Evolutionary conservation across 108 stramenopile species (phyloP).

Genomic region (Nitzschia sp.): DNA sequence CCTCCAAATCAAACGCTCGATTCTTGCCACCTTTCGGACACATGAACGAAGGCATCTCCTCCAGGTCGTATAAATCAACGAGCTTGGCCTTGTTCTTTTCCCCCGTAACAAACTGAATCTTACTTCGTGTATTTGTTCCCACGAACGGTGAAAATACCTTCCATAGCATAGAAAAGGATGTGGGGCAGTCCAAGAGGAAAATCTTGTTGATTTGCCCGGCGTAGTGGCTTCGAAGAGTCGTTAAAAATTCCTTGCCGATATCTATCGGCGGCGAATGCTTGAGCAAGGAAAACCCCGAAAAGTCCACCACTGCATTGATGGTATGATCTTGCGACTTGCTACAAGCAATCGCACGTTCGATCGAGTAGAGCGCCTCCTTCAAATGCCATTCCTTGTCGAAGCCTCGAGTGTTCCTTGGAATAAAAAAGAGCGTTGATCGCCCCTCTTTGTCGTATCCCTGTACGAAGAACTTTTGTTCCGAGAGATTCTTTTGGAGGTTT

Average conservation of each 20-base stretch:
- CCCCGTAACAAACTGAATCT: slow-evolving; percentile 32
- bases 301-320: slow-evolving; percentile 50
- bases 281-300: slow-evolving; percentile 31
- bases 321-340: slow-evolving; percentile 18
- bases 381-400: slow-evolving; percentile 37
- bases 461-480: slow-evolving; percentile 33
- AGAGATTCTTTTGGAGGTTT: slow-evolving; percentile 14
- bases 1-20: slow-evolving; percentile 24
- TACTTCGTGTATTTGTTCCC: slow-evolving; percentile 28
- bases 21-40: slow-evolving; percentile 31
- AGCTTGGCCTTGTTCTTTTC: slow-evolving; percentile 4
- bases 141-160: slow-evolving; percentile 37
- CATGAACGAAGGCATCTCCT: slow-evolving; percentile 37
- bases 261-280: slow-evolving; percentile 35
- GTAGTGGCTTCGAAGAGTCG: slow-evolving; percentile 36
- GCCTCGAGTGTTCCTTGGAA: slow-evolving; percentile 29
- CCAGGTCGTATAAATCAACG: slow-evolving; percentile 19
- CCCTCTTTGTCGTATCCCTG: slow-evolving; percentile 45
- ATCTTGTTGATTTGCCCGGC: slow-evolving; percentile 44
- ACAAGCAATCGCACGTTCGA: slow-evolving; percentile 56
- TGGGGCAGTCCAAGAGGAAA: slow-evolving; percentile 35
- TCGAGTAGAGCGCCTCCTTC: slow-evolving; percentile 35
- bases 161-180: slow-evolving; percentile 39
- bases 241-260: slow-evolving; percentile 33
- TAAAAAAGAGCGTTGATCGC: slow-evolving; percentile 39